A percentile compares a stretch with the other conserved stretches of the same genome.
phyloP scores from a whole-genome alignment of 306 rosid genomes.

The Rosa lucieae region DNA sequence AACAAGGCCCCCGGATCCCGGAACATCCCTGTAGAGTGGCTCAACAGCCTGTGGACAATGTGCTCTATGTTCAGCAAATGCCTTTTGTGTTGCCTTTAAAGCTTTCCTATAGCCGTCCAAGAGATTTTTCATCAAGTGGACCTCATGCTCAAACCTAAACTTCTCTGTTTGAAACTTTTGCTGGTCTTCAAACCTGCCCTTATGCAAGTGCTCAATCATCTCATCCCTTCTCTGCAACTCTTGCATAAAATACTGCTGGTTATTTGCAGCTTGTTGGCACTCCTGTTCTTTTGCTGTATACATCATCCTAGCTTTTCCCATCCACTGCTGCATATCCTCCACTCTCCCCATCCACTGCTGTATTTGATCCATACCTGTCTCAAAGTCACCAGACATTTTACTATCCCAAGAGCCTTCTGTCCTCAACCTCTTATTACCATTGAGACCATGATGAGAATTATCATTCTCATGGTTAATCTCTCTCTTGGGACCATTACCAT shows the following conservation, averaged over 20 bases:
- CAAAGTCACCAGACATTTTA: conserved; percentile 48
- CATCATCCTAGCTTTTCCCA: conserved; percentile 67
- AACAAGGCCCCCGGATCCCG: conserved; percentile 90
- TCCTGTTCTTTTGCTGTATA: conserved; percentile 59
- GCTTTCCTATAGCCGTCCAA: conserved; percentile 81
- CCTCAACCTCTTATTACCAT: conserved; percentile 67
- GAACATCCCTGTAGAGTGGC: conserved; percentile 85
- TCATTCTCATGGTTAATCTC: conserved; percentile 53
- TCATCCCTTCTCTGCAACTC: conserved; percentile 70
- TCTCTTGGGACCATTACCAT: conserved; percentile 76
- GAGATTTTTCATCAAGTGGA: conserved; percentile 61
- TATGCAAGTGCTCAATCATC: conserved; percentile 56
- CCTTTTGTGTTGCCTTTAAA: conserved; percentile 59
- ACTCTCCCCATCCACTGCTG: conserved; percentile 39
- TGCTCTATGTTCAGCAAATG: conserved; percentile 66
- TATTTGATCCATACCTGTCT: conserved; percentile 57
- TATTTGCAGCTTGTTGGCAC: conserved; percentile 43
- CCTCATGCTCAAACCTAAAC: conserved; percentile 72
- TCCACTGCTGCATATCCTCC: conserved; percentile 40
- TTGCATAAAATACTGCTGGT: conserved; percentile 53
- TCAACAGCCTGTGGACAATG: conserved; percentile 63
- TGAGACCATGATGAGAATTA: conserved; percentile 45
- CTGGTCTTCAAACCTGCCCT: conserved; percentile 61
- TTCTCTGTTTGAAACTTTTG: conserved; percentile 63
- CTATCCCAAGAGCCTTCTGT: conserved; percentile 62